phyloP scores from a whole-genome alignment of 2,329 filamentous ascomycete species.

The Xylaria sp. region DNA sequence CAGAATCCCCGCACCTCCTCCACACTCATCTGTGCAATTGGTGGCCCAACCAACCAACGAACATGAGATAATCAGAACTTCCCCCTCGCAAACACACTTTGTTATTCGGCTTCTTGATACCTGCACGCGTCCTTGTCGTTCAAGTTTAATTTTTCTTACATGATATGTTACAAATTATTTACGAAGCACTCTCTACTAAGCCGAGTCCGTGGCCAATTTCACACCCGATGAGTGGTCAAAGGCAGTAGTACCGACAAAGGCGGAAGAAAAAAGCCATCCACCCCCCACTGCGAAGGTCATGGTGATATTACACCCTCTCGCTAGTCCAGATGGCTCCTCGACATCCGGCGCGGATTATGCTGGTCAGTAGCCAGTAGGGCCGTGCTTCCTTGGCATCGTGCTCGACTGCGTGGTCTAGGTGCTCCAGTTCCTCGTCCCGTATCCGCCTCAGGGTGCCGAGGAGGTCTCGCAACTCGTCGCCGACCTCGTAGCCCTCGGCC shows the following conservation, averaged over 20 bases:
- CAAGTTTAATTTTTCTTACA: neutral
- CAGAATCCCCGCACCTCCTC: neutral
- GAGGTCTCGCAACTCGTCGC: conserved; percentile 78
- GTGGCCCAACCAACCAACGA: neutral
- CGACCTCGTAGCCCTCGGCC: conserved; percentile 79
- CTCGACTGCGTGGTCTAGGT: conserved; percentile 93
- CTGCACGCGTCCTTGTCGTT: neutral
- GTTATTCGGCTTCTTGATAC: neutral
- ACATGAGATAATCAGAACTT: neutral
- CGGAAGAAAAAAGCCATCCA: no score
- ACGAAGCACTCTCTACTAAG: neutral
- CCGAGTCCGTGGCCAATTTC: neutral
- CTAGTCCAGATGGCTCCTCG: conserved; percentile 92
- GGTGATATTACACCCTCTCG: conserved; percentile 67
- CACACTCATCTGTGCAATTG: neutral
- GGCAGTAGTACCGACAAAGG: no score
- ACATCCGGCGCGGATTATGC: conserved; percentile 89
- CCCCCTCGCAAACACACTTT: neutral
- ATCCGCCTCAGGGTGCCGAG: conserved; percentile 81
- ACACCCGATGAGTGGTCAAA: no score
- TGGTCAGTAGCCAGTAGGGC: conserved; percentile 89
- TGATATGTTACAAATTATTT: neutral
- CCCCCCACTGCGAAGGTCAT: neutral
- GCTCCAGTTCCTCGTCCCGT: conserved; percentile 94
- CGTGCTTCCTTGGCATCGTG: conserved; percentile 90